These are phyloP conservation scores for Colletotrichum cuscutae DNA, from an alignment of 2,329 filamentous ascomycete genomes.

Conservation along the genomic window DNA sequence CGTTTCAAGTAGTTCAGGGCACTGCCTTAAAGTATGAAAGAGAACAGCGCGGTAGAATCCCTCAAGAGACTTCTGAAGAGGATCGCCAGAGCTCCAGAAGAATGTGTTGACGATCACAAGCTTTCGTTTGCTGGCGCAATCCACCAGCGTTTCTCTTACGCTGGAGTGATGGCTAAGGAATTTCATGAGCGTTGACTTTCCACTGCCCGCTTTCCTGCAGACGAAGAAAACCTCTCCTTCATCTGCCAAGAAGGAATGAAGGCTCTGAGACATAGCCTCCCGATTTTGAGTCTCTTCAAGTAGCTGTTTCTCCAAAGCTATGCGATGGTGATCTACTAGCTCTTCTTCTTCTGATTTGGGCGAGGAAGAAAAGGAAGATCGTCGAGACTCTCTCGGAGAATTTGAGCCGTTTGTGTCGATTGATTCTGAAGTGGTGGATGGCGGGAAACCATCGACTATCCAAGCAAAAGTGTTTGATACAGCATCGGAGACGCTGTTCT, in stretches of 20 bases:
- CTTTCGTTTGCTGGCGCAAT: not conserved
- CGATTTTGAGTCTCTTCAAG: not conserved
- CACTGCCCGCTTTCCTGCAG: not conserved
- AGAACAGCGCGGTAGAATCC: not conserved
- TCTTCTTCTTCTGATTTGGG: no score
- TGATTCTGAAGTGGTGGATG: no score
- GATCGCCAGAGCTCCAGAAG: not conserved
- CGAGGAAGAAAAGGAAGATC: no score
- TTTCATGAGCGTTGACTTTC: not conserved
- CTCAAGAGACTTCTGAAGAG: not conserved
- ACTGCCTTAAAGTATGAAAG: not conserved
- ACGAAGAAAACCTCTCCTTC: not conserved
- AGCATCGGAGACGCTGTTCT: no score
- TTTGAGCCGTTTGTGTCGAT: no score
- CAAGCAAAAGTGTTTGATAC: no score
- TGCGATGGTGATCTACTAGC: no score
- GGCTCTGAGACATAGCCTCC: not conserved
- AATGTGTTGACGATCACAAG: not conserved
- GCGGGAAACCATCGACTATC: no score
- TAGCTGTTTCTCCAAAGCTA: not conserved
- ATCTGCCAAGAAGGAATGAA: not conserved
- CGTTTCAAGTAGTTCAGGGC: not conserved
- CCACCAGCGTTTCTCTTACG: not conserved
- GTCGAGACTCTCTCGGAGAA: no score
- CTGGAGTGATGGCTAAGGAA: not conserved